phyloP scores from a whole-genome alignment of 2,329 filamentous ascomycete species.

The Fusarium sp. region DNA sequence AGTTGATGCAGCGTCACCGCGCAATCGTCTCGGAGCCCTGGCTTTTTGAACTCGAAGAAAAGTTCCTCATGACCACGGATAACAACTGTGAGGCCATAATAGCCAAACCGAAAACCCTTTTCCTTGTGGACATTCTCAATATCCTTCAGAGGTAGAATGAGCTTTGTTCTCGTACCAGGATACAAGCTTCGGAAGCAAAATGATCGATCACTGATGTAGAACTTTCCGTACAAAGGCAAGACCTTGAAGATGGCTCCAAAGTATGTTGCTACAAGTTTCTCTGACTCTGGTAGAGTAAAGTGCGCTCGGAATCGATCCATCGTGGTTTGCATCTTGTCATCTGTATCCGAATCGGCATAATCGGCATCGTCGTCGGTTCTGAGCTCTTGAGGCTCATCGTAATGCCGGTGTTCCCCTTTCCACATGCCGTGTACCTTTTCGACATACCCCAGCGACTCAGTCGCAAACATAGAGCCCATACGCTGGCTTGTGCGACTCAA shows the following conservation, averaged over 20 bases:
- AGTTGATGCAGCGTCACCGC: slow-evolving; percentile 82
- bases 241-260: slow-evolving; percentile 94
- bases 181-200: slow-evolving; percentile 95
- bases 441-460: slow-evolving; percentile 95
- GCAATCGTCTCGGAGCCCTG: slow-evolving; percentile 88
- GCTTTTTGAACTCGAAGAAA: slow-evolving; percentile 90
- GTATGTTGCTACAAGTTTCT: slow-evolving; percentile 88
- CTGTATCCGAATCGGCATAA: slow-evolving; percentile 68
- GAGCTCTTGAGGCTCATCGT: slow-evolving; percentile 72
- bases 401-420: slow-evolving; percentile 91
- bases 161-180: slow-evolving; percentile 89
- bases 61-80: slow-evolving; percentile 95
- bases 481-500: slow-evolving; percentile 82
- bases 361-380: slow-evolving; percentile 63
- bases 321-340: slow-evolving; percentile 73
- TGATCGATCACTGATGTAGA: slow-evolving; percentile 88
- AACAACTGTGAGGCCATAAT: slow-evolving; percentile 90
- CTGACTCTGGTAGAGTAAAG: slow-evolving; percentile 87
- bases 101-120: slow-evolving; percentile 92
- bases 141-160: slow-evolving; percentile 90
- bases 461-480: slow-evolving; percentile 85
- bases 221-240: slow-evolving; percentile 92
- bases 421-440: slow-evolving; percentile 98
- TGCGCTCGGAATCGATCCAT: slow-evolving; percentile 89
- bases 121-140: slow-evolving; percentile 95